Evolutionary conservation across 2,329 filamentous ascomycete genomes (phyloP), one percentile per base, ranked within the genome.

Genomic region (Aspergillus nomiae): DNA sequence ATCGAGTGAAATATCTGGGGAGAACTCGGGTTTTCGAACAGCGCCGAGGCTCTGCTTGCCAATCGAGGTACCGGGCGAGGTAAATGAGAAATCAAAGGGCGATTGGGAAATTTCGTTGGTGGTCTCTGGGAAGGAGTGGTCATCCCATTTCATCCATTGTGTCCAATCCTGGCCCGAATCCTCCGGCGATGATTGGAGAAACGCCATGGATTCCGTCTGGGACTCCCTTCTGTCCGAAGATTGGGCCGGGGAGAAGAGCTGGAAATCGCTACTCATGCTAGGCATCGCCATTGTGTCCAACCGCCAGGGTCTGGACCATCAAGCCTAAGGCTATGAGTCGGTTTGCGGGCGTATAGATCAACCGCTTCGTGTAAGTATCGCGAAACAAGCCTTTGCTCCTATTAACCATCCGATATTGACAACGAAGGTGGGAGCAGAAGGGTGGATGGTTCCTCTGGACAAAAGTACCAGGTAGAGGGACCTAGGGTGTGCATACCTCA

Each of bases 121-220:
- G n/a, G 62, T 46, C 28, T 77, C 73, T 2, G 70, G 60, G 46
- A 74, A 73, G 28, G 72, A 70, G 30, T 76, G 69, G 19, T 79
- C 78, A 65, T 81, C 78, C 78, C 78, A 81, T 69, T 75, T 71
- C 78, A 81, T 81, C 78, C 78, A 81, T 65, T 81, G 77, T 14
- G 76, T 78, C 78, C 78, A 81, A 59, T 81, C 78, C 62, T 78
- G 74, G n/a, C 67, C 73, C 11, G 69, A 56, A 30, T 74, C 72
- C 32, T 77, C 74, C 46, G 64, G 60, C 21, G 66, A 57, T 28
- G 70, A 61, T 14, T 71, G 66, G 3, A 70, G 58, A 30, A 70
- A 65, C 8, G 64, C 65, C 58, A 65, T 64, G 21, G 61, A 64
- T 8, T 68, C 68, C 7, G 64, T 57, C 9, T 70, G 63, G 9